Conservation (phyloP, 306 rosid species). For the Casuarina cunninghamiana region DNA sequence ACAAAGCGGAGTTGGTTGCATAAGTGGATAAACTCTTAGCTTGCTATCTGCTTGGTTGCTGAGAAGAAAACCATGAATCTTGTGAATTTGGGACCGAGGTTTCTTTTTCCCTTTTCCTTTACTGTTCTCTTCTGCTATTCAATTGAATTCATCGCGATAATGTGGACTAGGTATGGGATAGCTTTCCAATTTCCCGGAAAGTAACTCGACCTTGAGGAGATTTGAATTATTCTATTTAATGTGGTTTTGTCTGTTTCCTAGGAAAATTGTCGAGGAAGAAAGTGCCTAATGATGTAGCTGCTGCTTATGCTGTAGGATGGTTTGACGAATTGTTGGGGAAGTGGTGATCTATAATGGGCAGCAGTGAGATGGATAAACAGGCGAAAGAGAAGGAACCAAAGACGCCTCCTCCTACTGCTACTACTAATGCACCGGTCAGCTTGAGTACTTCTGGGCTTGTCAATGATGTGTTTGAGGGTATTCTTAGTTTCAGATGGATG, state of each 20-base stretch:
- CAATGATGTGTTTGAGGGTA: conserved; percentile 11
- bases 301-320: conserved; percentile 53
- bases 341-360: conserved; percentile 57
- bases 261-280: conserved; percentile 6
- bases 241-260: background rate
- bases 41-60: conserved; percentile 10
- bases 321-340: conserved; percentile 34
- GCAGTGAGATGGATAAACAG: conserved; percentile 80
- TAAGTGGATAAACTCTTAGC: background rate
- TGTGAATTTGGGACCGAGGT: background rate
- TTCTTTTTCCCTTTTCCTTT: background rate
- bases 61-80: background rate
- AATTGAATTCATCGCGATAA: background rate
- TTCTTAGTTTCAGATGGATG: background rate
- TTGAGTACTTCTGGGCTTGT: conserved; percentile 27
- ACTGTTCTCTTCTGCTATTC: background rate
- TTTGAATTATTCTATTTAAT: conserved; percentile 19
- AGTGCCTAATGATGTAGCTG: conserved; percentile 35
- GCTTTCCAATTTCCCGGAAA: background rate
- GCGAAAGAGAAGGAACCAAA: conserved; percentile 74
- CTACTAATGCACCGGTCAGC: conserved; percentile 58
- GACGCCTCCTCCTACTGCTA: conserved; percentile 53
- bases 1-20: background rate
- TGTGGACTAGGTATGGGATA: background rate
- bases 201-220: conserved; percentile 18